Conservation (phyloP, 495 filamentous ascomycete genomes). For the Terfezia claveryi region DNA sequence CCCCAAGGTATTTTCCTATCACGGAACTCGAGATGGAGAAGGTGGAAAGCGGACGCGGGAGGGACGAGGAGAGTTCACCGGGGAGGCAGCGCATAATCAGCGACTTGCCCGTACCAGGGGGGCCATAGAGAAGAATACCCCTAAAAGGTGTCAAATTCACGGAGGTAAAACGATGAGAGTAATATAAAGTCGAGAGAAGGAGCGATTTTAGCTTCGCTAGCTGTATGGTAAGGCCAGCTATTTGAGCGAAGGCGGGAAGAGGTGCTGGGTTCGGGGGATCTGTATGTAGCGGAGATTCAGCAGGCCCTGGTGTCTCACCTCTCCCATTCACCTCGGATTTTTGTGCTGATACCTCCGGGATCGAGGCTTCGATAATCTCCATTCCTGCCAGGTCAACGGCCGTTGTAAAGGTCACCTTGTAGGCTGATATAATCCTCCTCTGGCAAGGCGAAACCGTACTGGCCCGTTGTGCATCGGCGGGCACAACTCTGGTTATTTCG, state of each 20-base stretch:
- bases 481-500: conserved; percentile 13
- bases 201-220: conserved; percentile 8
- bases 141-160: conserved; percentile 14
- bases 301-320: no score
- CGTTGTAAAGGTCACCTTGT: conserved; percentile 8
- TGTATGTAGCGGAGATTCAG: no score
- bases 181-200: conserved; percentile 15
- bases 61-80: conserved; percentile 16
- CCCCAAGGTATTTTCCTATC: conserved; percentile 60
- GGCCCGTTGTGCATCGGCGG: no score
- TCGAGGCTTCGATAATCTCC: no score
- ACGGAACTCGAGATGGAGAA: conserved; percentile 26
- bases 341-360: no score
- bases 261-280: not conserved
- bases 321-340: no score
- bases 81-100: conserved; percentile 39
- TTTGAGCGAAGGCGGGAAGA: conserved; percentile 25
- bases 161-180: conserved; percentile 11
- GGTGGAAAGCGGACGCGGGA: conserved; percentile 8
- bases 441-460: not conserved
- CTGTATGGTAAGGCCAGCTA: conserved; percentile 13
- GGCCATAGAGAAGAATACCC: conserved; percentile 22
- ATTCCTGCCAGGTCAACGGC: conserved; percentile 3
- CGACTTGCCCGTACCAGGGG: conserved; percentile 36
- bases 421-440: not conserved